These are phyloP conservation scores for Carex littledalei DNA, from an alignment of 176 grass and related monocot species.

Conservation along the genomic window DNA sequence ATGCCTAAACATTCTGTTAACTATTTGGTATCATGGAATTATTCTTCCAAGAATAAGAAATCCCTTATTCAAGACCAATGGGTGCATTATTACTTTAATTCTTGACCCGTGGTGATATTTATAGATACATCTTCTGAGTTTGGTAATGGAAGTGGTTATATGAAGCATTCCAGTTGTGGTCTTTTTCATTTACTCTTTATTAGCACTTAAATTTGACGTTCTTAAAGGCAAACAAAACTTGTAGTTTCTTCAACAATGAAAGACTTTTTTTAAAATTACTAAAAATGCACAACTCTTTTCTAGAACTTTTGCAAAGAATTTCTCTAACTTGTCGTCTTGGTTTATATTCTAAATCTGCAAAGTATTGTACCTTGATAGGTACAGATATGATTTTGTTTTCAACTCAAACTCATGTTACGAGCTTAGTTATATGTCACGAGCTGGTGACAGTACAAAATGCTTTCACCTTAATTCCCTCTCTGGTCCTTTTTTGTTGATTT, in stretches of 20 bases:
- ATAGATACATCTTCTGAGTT: neutral
- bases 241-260: neutral
- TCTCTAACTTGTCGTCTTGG: neutral
- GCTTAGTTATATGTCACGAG: neutral
- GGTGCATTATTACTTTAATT: neutral
- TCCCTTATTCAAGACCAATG: neutral
- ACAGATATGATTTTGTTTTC: neutral
- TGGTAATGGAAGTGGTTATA: neutral
- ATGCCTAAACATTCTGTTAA: neutral
- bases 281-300: neutral
- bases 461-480: neutral
- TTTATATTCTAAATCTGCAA: neutral
- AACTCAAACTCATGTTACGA: neutral
- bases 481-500: slow-evolving; percentile 5
- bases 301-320: neutral
- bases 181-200: neutral
- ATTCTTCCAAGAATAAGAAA: neutral
- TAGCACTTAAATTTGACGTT: neutral
- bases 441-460: neutral
- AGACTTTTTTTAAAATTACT: neutral
- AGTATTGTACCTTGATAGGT: neutral
- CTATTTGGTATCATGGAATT: neutral
- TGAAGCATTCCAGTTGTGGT: neutral
- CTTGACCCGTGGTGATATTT: neutral
- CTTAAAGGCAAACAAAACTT: neutral